phyloP scores from a whole-genome alignment of 2,329 filamentous ascomycete genomes.

The Endoconidiophora polonica region DNA sequence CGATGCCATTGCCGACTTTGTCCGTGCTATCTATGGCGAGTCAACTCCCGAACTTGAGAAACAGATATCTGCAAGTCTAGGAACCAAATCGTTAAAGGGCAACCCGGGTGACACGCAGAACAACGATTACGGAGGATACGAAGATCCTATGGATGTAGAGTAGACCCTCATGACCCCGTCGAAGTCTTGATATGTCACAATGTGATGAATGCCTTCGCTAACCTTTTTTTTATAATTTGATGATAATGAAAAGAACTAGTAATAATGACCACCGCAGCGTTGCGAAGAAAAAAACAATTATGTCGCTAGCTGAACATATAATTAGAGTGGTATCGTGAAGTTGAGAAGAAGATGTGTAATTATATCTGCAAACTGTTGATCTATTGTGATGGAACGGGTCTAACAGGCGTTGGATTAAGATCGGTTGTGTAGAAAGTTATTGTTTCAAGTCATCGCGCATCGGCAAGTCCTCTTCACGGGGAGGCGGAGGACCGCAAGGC shows the following conservation, averaged over 20 bases:
- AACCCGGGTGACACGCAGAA: constrained; percentile 16
- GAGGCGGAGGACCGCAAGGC: constrained; percentile 40
- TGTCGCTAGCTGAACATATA: no score
- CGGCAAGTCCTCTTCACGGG: constrained; percentile 31
- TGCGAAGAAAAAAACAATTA: no score
- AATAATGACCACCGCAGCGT: no score
- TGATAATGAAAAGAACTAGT: no score
- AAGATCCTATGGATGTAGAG: constrained; percentile 8
- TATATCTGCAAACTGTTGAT: background rate
- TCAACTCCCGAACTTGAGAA: constrained; percentile 38
- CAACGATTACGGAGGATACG: constrained; percentile 14
- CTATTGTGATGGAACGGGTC: background rate
- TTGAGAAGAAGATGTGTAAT: background rate
- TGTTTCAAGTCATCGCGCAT: constrained; percentile 10
- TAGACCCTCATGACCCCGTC: constrained; percentile 14
- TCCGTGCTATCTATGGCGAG: constrained; percentile 42
- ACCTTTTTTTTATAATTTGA: no score
- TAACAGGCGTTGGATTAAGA: no score
- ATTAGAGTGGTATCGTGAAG: no score
- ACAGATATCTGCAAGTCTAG: constrained; percentile 45
- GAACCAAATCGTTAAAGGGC: constrained; percentile 22
- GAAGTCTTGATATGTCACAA: background rate
- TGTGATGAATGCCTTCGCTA: no score
- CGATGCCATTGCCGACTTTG: constrained; percentile 56
- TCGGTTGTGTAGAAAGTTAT: background rate